phyloP scores from a whole-genome alignment of 2,329 filamentous ascomycete species.

The Aspergillus pseudoviridinutans region DNA sequence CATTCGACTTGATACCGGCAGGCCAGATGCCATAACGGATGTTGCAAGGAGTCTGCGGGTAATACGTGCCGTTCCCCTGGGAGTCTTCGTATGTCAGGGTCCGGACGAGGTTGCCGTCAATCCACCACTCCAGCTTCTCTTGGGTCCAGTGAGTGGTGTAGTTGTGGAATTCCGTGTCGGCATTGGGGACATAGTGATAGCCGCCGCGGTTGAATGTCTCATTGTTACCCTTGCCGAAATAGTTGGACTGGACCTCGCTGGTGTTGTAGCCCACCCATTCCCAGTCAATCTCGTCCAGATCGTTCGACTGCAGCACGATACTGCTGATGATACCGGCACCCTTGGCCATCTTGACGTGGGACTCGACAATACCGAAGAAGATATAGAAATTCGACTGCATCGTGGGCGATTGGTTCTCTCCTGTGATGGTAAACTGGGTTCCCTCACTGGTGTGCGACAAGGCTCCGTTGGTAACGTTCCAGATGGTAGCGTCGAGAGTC shows the following conservation, averaged over 20 bases:
- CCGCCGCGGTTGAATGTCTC: constrained; percentile 73
- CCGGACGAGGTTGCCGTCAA: constrained; percentile 60
- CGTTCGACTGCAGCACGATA: constrained; percentile 78
- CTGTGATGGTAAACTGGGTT: constrained; percentile 66
- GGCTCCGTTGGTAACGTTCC: constrained; percentile 65
- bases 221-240: constrained; percentile 88
- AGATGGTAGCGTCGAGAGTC: constrained; percentile 56
- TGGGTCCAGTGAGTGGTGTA: constrained; percentile 62
- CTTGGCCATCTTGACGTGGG: constrained; percentile 69
- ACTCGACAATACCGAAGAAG: constrained; percentile 77
- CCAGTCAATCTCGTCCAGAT: constrained; percentile 84
- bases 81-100: constrained; percentile 58
- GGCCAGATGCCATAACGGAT: constrained; percentile 67
- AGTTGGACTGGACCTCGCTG: constrained; percentile 69
- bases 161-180: constrained; percentile 47
- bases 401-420: constrained; percentile 72
- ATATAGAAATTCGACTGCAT: constrained; percentile 78
- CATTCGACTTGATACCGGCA: constrained; percentile 49
- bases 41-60: constrained; percentile 71
- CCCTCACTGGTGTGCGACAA: constrained; percentile 62
- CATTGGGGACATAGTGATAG: constrained; percentile 64
- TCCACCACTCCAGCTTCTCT: constrained; percentile 61
- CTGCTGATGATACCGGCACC: constrained; percentile 75
- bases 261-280: constrained; percentile 41
- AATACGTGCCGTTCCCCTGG: constrained; percentile 50